phyloP scores from a whole-genome alignment of 495 filamentous ascomycete species.

The Daldinia vernicosa region DNA sequence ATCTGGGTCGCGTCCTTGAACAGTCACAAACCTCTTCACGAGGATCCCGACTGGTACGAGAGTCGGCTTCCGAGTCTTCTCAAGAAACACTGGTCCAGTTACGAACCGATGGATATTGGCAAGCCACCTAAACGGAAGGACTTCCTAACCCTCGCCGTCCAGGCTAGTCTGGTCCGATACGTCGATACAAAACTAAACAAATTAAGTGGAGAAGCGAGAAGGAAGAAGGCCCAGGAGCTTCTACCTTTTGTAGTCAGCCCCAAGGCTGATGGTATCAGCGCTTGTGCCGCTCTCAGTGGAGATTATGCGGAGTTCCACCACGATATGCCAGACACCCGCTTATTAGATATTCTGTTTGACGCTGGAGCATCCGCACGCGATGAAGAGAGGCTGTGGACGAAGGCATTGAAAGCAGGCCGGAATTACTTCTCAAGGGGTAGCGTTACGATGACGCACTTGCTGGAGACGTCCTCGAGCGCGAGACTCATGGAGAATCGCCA shows the following conservation, averaged over 20 bases:
- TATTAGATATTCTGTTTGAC: slow-evolving; percentile 41
- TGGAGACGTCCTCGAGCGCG: slow-evolving; percentile 43
- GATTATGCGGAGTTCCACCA: slow-evolving; percentile 49
- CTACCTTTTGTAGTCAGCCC: slow-evolving; percentile 42
- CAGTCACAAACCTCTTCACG: slow-evolving; percentile 45
- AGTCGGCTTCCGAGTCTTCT: slow-evolving; percentile 32
- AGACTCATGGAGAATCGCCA: slow-evolving; percentile 45
- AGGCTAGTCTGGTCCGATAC: slow-evolving; percentile 46
- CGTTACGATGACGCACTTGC: slow-evolving; percentile 46
- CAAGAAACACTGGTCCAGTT: slow-evolving; percentile 45
- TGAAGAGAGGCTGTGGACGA: slow-evolving; percentile 35
- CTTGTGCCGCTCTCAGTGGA: slow-evolving; percentile 42
- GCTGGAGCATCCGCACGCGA: slow-evolving; percentile 34
- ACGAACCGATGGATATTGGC: slow-evolving; percentile 49
- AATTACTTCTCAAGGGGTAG: slow-evolving; percentile 48
- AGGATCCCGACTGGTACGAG: slow-evolving; percentile 47
- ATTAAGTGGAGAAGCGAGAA: slow-evolving; percentile 23
- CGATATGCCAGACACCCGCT: slow-evolving; percentile 46
- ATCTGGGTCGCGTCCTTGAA: slow-evolving; percentile 41
- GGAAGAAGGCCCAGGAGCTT: slow-evolving; percentile 45
- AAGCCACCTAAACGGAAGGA: slow-evolving; percentile 48
- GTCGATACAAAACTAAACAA: slow-evolving; percentile 30
- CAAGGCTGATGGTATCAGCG: slow-evolving; percentile 45
- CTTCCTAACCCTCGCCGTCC: slow-evolving; percentile 43
- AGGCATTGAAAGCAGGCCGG: slow-evolving; percentile 41